Evolutionary conservation across 2,329 filamentous ascomycete species (phyloP), one percentile per base, ranked within the genome.

Genomic region (Sporothrix curviconia): DNA sequence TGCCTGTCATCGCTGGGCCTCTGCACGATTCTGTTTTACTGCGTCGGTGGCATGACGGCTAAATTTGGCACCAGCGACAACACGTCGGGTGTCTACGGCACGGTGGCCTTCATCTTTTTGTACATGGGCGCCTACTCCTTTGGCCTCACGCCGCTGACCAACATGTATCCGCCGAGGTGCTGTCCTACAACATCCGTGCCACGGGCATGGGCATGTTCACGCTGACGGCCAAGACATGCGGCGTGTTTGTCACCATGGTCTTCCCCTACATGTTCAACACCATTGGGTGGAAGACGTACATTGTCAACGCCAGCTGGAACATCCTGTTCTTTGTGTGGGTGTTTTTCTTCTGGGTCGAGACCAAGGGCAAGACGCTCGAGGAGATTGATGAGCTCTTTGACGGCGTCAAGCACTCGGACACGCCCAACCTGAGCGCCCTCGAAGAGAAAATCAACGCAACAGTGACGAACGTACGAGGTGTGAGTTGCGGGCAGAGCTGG

Each of bases 111-210:
- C 64, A 77, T 81, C 53, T 82, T 81, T 68, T 68, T 82, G 39
- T 81, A 80, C 59, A 76, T 76, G 1, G 75, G 77, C 58, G 71
- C 78, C 28, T 83, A 76, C 68, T 78, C 76, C 1, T 67, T 82
- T 56, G 76, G 72, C 25, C 78, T 74, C 71, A 77, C 76, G 24
- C 74, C 75, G 55, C 69, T 79, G 17, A 70, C 78, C 55, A 72
- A 76, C 43, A 72, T 76, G 17, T 80, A 75, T 58, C 66, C 70
- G 2, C 66, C n/a, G 72, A 75, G 61, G 70, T 73, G 34, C 65
- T 74, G 39, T 69, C 69, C 12, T 73, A 70, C 63, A 69, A 71
- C 55, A 70, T 73, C 34, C 57, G 69, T 64, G 51, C 74, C 66
- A 65, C 76, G 72, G 61, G 76, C 69, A 60, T 74, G 40, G 72